Base-by-base conservation (phyloP, 1,284 basidiomycete genomes). In the Puccinia triticina region DNA sequence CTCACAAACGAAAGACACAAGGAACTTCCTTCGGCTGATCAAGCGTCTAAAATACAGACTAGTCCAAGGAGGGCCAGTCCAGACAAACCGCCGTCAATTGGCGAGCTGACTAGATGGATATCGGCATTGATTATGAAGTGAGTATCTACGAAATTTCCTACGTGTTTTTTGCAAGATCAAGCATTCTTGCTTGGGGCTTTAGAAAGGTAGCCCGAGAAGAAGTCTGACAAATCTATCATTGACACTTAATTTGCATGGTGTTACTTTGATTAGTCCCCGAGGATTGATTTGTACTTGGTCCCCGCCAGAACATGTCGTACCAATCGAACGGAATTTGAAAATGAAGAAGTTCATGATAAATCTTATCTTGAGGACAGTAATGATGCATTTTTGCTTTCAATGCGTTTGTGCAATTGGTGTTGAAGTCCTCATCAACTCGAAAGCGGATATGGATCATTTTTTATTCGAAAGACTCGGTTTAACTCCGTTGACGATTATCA, bases 271-370 rank as follows among this genome's bases (percentile, higher is more conserved):
- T 16, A 82, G 80, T 66, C 80, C 80, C 16, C 71, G 80, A 66
- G 80, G 80, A n/a, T 57, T 82, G 32, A 64, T 55, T 29, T 74
- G 59, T 14, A 53, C 73, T 40, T 82, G 80, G 80, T 48, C 72
- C 7, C 80, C 80, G 12, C 80, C 80, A 8, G 59, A 64, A 66
- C 32, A 18, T 21, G 61, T 82, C 1, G 72, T 82, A 32, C 80
- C 72, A 11, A 67, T 37, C 23, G 0, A 34, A 32, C 12, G 37
- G 7, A 57, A 75, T 18, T 32, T 76, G 14, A 37, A 43, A 12
- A 53, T 76, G 18, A 43, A 43, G 32, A 34, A 75, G n/a, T 82
- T 82, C 29, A 50, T 82, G 23, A 67, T 46, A 16, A 43, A 29
- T 2, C 37, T 64, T 8, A 53, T 67, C 21, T 37, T 61, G 21